Conservation (phyloP, 768 basidiomycete species). For the Russula olivacea region DNA sequence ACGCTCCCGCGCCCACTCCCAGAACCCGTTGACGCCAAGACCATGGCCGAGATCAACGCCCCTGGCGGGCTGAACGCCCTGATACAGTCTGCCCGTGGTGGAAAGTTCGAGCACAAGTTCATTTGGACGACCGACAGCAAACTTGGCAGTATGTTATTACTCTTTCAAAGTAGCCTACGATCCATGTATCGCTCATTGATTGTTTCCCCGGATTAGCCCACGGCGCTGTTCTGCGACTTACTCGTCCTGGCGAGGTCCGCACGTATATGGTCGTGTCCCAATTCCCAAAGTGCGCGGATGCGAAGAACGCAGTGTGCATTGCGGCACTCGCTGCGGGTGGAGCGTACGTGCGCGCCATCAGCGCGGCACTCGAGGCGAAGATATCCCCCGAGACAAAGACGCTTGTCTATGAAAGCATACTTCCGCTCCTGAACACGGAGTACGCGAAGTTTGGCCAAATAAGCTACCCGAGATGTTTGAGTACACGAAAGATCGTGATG, state of each 20-base stretch:
- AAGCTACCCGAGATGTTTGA: slow-evolving; percentile 37
- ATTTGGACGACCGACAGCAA: slow-evolving; percentile 40
- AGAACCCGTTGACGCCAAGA: slow-evolving; percentile 43
- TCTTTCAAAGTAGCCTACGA: no score
- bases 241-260: slow-evolving; percentile 44
- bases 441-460: slow-evolving; percentile 39
- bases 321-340: slow-evolving; percentile 61
- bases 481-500: slow-evolving; percentile 44
- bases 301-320: slow-evolving; percentile 63
- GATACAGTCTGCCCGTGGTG: slow-evolving; percentile 49
- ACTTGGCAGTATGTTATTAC: slow-evolving; percentile 39
- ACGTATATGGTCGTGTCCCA: slow-evolving; percentile 57
- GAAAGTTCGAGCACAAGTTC: slow-evolving; percentile 39
- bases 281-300: slow-evolving; percentile 56
- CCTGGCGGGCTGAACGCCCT: slow-evolving; percentile 47
- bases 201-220: slow-evolving; percentile 37
- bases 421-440: slow-evolving; percentile 43
- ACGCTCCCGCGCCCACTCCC: slow-evolving; percentile 59
- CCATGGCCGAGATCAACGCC: slow-evolving; percentile 48
- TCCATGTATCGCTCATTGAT: neutral
- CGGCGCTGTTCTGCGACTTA: slow-evolving; percentile 57
- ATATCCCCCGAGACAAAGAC: slow-evolving; percentile 43
- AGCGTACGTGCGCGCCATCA: slow-evolving; percentile 46
- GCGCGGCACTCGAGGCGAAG: slow-evolving; percentile 39
- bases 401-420: slow-evolving; percentile 41